Conservation (phyloP, 139 green algal genomes). For the Chlorella sp. region DNA sequence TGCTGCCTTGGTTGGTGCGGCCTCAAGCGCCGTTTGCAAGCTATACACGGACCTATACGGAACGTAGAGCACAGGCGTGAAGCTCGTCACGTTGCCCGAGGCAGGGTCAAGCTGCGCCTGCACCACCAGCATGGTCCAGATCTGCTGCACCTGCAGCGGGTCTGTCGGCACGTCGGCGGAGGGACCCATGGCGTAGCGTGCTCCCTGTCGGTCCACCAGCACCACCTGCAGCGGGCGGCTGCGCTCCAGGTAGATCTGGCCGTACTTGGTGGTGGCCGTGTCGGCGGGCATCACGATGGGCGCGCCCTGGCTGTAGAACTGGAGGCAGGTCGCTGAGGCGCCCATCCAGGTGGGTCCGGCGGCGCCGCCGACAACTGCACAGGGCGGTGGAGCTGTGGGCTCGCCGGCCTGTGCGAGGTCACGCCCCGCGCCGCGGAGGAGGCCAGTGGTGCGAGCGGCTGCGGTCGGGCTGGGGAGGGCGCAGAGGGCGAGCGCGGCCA, state of each 20-base stretch:
- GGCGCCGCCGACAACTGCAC: too few relatives aligned
- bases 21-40: too few relatives aligned
- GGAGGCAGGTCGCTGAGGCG: neutral
- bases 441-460: too few relatives aligned
- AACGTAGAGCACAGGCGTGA: neutral
- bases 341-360: too few relatives aligned
- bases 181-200: neutral
- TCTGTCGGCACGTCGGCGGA: neutral
- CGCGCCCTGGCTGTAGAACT: neutral
- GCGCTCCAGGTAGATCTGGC: neutral
- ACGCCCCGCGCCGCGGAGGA: too few relatives aligned
- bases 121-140: neutral
- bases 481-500: too few relatives aligned
- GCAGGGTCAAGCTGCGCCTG: neutral
- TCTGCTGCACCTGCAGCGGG: neutral
- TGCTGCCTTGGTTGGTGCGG: too few relatives aligned
- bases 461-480: too few relatives aligned
- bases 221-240: neutral
- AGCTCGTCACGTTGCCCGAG: neutral
- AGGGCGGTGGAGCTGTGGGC: too few relatives aligned
- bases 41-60: neutral
- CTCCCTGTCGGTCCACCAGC: neutral
- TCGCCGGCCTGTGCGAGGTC: too few relatives aligned
- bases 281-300: neutral
- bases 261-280: neutral